phyloP scores from a whole-genome alignment of 306 rosid genomes.

The Potentilla sterilis region DNA sequence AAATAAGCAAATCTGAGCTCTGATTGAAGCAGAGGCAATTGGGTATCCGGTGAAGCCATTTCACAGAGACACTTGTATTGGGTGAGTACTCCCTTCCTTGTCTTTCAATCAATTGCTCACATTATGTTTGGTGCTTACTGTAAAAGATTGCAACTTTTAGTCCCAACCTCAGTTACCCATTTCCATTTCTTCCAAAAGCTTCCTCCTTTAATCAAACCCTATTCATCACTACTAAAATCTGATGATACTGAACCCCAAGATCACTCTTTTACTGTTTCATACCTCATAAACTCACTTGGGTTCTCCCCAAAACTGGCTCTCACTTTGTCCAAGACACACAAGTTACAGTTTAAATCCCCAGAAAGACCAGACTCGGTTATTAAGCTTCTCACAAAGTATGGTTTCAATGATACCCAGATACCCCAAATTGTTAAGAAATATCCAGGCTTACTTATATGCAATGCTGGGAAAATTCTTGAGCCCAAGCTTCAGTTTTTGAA shows the following conservation, averaged over 20 bases:
- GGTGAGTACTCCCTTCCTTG: background rate
- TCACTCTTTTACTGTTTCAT: slow-evolving; percentile 9
- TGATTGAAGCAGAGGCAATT: background rate
- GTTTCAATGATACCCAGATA: slow-evolving; percentile 9
- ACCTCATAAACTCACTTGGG: slow-evolving; percentile 22
- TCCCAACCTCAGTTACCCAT: slow-evolving; percentile 7
- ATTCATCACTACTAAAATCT: background rate
- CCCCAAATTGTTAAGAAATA: background rate
- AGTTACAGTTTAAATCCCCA: background rate
- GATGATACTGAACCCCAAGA: background rate
- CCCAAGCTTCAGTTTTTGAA: slow-evolving; percentile 23
- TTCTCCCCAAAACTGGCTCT: slow-evolving; percentile 9
- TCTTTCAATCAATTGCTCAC: background rate
- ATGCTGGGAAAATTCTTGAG: slow-evolving; percentile 10
- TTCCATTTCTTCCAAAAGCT: background rate
- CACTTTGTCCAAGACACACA: background rate
- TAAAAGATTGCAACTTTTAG: background rate
- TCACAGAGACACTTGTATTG: background rate
- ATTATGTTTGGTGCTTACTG: background rate
- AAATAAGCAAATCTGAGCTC: background rate
- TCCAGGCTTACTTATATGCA: slow-evolving; percentile 8
- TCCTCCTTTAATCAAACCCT: background rate
- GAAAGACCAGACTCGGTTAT: background rate
- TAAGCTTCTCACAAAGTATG: background rate
- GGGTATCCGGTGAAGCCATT: background rate